phyloP scores from a whole-genome alignment of 176 grass and related monocot species.

The Triticum dicoccoides region DNA sequence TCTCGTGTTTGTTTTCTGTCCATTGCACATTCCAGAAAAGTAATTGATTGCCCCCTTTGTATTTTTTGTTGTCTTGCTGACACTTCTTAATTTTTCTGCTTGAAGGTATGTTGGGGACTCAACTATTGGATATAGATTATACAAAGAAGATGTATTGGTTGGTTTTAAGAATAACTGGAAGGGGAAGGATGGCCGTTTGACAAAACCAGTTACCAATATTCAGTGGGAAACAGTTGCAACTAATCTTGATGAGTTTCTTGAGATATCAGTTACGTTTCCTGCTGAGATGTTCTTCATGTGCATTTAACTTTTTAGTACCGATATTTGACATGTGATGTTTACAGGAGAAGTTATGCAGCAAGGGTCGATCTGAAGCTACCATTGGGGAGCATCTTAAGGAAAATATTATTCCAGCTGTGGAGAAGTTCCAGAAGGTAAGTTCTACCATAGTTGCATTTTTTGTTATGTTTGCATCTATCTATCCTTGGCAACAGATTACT shows the following conservation, averaged over 20 bases:
- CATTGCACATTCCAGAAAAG: conserved; percentile 4
- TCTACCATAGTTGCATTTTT: conserved; percentile 17
- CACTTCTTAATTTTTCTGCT: conserved; percentile 17
- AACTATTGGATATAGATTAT: conserved; percentile 78
- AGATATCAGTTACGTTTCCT: conserved; percentile 64
- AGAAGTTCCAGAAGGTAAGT: conserved; percentile 71
- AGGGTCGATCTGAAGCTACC: conserved; percentile 43
- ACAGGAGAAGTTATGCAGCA: conserved; percentile 74
- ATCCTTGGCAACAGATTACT: conserved; percentile 26
- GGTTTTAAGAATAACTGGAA: conserved; percentile 55
- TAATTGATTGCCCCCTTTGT: not conserved
- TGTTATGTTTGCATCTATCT: conserved; percentile 5
- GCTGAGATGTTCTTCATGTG: conserved; percentile 15
- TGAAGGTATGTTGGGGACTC: conserved; percentile 91
- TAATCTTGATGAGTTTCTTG: conserved; percentile 75
- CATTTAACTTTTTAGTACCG: not conserved
- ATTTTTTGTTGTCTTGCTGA: not conserved
- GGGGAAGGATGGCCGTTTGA: conserved; percentile 56
- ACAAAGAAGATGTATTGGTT: conserved; percentile 60
- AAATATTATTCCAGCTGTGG: conserved; percentile 61
- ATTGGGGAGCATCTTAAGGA: conserved; percentile 54
- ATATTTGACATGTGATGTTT: conserved; percentile 29
- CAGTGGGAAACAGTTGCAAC: conserved; percentile 82
- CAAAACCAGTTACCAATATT: conserved; percentile 45
- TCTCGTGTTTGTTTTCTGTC: conserved; percentile 16